These are phyloP conservation scores for Microbotryomycetes sp. DNA, from an alignment of 1,284 basidiomycete genomes.

Conservation along the genomic window DNA sequence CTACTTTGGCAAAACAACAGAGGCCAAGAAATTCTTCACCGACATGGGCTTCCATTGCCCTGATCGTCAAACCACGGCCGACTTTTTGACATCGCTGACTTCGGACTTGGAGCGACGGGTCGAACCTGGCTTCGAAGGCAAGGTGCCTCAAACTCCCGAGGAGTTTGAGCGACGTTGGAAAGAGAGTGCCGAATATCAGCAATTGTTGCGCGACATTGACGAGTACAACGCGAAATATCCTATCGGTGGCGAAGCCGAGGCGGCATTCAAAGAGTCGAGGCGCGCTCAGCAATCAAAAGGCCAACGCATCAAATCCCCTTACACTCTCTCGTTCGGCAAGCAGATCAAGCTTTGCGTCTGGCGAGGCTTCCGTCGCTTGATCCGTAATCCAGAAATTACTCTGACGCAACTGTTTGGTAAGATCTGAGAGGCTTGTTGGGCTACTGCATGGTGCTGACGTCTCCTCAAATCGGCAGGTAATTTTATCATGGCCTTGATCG, in stretches of 20 bases:
- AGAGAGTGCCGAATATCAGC: conserved; percentile 41
- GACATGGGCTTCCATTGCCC: conserved; percentile 60
- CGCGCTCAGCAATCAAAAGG: conserved; percentile 46
- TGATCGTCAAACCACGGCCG: conserved; percentile 62
- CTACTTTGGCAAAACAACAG: conserved; percentile 65
- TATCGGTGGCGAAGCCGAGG: conserved; percentile 41
- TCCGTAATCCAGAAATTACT: conserved; percentile 44
- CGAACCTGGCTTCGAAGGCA: conserved; percentile 36
- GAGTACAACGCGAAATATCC: conserved; percentile 44
- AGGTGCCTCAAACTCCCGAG: conserved; percentile 32
- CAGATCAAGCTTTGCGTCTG: conserved; percentile 46
- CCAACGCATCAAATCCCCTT: conserved; percentile 43
- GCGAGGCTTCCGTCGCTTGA: conserved; percentile 45
- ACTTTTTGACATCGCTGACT: conserved; percentile 45
- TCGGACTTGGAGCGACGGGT: conserved; percentile 42
- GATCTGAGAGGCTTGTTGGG: background rate
- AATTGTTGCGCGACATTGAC: conserved; percentile 43
- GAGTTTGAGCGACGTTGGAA: conserved; percentile 41
- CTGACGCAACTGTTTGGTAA: conserved; percentile 34
- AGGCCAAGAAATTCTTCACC: conserved; percentile 72
- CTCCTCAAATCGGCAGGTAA: conserved; percentile 42
- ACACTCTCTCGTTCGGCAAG: conserved; percentile 44
- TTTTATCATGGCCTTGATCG: conserved; percentile 45
- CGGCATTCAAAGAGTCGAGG: conserved; percentile 44
- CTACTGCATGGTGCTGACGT: background rate